Base-by-base conservation (phyloP, 2,329 filamentous ascomycete species). In the Aspergillus nomiae region DNA sequence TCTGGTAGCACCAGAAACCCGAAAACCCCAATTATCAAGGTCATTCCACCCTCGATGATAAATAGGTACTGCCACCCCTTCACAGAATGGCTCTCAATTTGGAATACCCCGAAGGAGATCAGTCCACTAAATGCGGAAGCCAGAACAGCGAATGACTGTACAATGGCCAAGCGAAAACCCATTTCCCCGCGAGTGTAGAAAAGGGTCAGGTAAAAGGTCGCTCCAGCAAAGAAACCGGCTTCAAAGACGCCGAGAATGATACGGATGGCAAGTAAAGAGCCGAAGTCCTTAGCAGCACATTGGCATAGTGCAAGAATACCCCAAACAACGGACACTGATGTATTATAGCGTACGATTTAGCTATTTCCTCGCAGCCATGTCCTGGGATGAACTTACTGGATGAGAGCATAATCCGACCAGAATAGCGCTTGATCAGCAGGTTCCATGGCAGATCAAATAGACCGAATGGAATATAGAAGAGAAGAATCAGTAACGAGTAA, bases 151-250 rank as follows among this genome's bases (percentile, higher is more conserved):
- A 73, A 78, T 0, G 76, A 78, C 50, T 82, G 82, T 69, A 82
- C 80, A n/a, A 80, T 77, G 4, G 78, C 80, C 4, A 79, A 77
- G 12, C 80, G 77, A 56, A 82, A 80, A 0, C 77, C 80, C 66
- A 82, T 78, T 63, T 81, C 77, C 12, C 69, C 69, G 2, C 73
- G 69, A 0, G 68, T 72, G 61, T 75, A 83, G 50, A 87, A 86
- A 0, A 84, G 77, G 0, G 84, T 82, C 9, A 84, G 71, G 65
- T 84, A 87, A 71, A 85, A 86, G 3, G 86, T 83, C 16, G 83
- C 81, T 0, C 83, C 79, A 5, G 84, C 81, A 63, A 85, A 85
- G 73, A 86, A 87, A 0, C 83, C 85, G 0, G 84, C 85, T 71
- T 87, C 85, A 26, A 70, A 76, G 2, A 74, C 70, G 28, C 83